Evolutionary conservation across 2,329 filamentous ascomycete species (phyloP).

Genomic region (Cytospora leucostoma): DNA sequence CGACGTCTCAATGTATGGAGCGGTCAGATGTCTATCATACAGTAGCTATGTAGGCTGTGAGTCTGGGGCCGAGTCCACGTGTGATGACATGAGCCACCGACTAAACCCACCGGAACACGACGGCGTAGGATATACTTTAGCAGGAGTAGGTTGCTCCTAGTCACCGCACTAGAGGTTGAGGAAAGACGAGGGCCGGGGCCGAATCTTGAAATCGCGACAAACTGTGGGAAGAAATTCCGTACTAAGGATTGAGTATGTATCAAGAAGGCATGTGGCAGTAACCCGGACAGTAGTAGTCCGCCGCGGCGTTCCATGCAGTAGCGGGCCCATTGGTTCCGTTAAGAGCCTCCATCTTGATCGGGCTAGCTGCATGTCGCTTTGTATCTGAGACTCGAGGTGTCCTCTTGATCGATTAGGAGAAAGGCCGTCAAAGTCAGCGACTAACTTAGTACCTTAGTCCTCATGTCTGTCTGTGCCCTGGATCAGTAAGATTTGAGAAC

Average conservation of each 20-base stretch:
- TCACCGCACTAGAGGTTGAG: not conserved
- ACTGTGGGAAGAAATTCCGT: not conserved
- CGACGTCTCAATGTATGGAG: not conserved
- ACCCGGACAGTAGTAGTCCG: constrained; percentile 1
- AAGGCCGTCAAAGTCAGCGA: too few relatives aligned
- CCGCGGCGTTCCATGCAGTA: constrained; percentile 6
- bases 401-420: not conserved
- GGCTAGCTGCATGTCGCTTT: constrained; percentile 3
- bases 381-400: not conserved
- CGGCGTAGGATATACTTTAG: too few relatives aligned
- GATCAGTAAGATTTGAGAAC: too few relatives aligned
- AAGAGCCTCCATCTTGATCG: constrained; percentile 13
- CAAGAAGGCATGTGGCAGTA: too few relatives aligned
- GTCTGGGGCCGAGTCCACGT: too few relatives aligned
- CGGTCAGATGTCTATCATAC: too few relatives aligned
- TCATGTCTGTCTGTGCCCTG: too few relatives aligned
- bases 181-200: not conserved
- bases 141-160: too few relatives aligned
- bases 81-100: too few relatives aligned
- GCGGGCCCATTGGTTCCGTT: constrained; percentile 15
- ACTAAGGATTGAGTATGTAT: not conserved
- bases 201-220: not conserved
- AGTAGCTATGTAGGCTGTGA: too few relatives aligned
- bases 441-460: too few relatives aligned
- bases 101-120: too few relatives aligned